Evolutionary conservation across 768 basidiomycete genomes (phyloP).

Genomic region (Hericium alpestre): DNA sequence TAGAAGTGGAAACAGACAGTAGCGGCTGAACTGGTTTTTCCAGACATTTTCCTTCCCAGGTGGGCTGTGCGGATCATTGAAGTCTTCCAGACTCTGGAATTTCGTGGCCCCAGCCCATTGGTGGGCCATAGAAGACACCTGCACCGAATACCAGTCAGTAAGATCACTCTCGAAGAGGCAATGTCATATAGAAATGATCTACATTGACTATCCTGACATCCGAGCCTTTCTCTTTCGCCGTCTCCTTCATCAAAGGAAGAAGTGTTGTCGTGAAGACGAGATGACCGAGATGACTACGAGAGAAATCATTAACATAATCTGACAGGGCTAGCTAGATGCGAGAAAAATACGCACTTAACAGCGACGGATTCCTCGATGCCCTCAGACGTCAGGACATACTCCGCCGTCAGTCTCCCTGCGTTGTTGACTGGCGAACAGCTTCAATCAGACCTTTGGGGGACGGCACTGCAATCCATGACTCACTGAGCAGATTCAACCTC

Average conservation of each 20-base stretch:
- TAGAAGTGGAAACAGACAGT: not conserved
- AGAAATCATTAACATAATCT: not conserved
- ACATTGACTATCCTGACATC: slow-evolving; percentile 25
- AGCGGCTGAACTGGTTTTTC: not conserved
- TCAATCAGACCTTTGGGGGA: not conserved
- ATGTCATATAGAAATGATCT: not conserved
- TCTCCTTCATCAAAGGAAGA: slow-evolving; percentile 21
- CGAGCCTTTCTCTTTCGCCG: slow-evolving; percentile 16
- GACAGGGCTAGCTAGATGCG: no score
- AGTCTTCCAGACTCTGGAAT: not conserved
- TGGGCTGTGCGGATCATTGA: not conserved
- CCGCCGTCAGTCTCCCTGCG: slow-evolving; percentile 25
- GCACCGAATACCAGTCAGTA: not conserved
- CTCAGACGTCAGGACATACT: slow-evolving; percentile 11
- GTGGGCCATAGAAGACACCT: not conserved
- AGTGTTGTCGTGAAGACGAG: slow-evolving; percentile 20
- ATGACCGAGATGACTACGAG: slow-evolving; percentile 19
- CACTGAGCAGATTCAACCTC: slow-evolving; percentile 46
- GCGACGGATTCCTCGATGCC: slow-evolving; percentile 27
- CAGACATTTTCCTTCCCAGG: not conserved
- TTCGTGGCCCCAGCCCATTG: not conserved
- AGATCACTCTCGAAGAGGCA: no score
- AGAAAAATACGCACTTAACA: slow-evolving; percentile 27
- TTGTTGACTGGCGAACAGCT: slow-evolving; percentile 35
- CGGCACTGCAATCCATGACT: slow-evolving; percentile 9